Percentiles rank a stretch among this genome's conserved stretches.
These are phyloP conservation scores for Populus hybrid DNA, from an alignment of 441 rosid species.

Conservation along the genomic window DNA sequence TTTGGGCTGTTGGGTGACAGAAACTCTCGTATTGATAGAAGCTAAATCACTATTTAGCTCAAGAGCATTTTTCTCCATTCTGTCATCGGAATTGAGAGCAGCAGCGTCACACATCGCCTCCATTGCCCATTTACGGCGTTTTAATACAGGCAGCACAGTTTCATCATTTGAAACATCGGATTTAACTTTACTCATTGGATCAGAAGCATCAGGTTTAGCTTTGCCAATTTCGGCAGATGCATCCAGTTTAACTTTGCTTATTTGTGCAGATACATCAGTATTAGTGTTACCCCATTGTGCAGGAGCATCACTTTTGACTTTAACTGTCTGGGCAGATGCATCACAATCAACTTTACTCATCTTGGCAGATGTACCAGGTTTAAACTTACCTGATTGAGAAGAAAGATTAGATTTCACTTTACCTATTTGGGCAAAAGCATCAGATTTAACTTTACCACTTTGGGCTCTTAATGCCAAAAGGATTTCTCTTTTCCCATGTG, in stretches of 20 bases:
- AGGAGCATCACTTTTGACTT: constrained; percentile 30
- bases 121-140: constrained; percentile 52
- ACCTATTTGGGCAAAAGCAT: constrained; percentile 9
- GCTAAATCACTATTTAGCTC: constrained; percentile 37
- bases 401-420: constrained; percentile 21
- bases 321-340: constrained; percentile 22
- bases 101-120: constrained; percentile 58
- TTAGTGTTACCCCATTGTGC: constrained; percentile 20
- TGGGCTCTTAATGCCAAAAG: constrained; percentile 49
- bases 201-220: constrained; percentile 13
- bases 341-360: constrained; percentile 26
- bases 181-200: constrained; percentile 23
- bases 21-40: constrained; percentile 33
- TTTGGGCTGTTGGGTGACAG: constrained; percentile 44
- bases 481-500: constrained; percentile 33
- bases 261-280: constrained; percentile 15
- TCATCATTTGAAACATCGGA: constrained; percentile 54
- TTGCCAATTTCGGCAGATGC: constrained; percentile 18
- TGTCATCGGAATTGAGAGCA: constrained; percentile 38
- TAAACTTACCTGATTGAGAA: constrained; percentile 16
- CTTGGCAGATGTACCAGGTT: constrained; percentile 17
- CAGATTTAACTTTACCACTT: constrained; percentile 17
- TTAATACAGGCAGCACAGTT: constrained; percentile 57
- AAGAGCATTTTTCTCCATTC: constrained; percentile 38
- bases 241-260: constrained; percentile 28